Evolutionary conservation across 2,329 filamentous ascomycete genomes (phyloP), one percentile per base, ranked within the genome.

Genomic region (Ceratocystiopsis minuta): DNA sequence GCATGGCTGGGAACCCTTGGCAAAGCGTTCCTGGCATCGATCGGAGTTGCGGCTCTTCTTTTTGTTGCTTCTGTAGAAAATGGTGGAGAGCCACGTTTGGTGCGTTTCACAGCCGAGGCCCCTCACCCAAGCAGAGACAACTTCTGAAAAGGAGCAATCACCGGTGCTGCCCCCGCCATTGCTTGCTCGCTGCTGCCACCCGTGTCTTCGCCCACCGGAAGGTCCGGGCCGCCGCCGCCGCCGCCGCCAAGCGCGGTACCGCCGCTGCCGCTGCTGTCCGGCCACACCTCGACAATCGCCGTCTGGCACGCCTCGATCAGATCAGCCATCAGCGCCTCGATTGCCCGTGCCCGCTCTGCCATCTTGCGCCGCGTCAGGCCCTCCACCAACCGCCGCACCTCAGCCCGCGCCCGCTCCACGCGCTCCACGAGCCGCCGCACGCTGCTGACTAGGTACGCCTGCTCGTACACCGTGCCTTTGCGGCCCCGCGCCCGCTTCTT

Each of bases 391-490:
- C 77, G 63, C 53, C 75, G 70, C 0, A 84, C 73, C 56, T 98
- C 90, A 1, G 72, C 68, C 40, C 76, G 70, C 3, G 79, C 70
- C 17, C 66, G 67, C 57, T 87, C 85, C 17, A 94, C 75, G 33
- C 87, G 70, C 57, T 93, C 85, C 14, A 94, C 73, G 32, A 98
- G 67, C 18, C 90, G 69, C 13, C 79, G 73, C 33, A 96, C 77
- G 50, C 80, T 88, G 57, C 87, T 90, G 45, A 94, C 78, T 6
- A 98, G 72, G 58, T 98, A 98, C 59, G 96, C 90, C 55, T 96
- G 88, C 59, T 98, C 90, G 58, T 98, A 98, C 6, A 98, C 83
- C 15, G 84, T 94, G 12, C 90, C 90, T 65, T 96, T 96, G 58
- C 94, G 88, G 18, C 90, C 90, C 9, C 85, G 68, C 0, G 90